A percentile compares a stretch with the other conserved stretches of the same genome.
Evolutionary conservation across 2,329 filamentous ascomycete species (phyloP).

Genomic region (Aaosphaeria arxii): DNA sequence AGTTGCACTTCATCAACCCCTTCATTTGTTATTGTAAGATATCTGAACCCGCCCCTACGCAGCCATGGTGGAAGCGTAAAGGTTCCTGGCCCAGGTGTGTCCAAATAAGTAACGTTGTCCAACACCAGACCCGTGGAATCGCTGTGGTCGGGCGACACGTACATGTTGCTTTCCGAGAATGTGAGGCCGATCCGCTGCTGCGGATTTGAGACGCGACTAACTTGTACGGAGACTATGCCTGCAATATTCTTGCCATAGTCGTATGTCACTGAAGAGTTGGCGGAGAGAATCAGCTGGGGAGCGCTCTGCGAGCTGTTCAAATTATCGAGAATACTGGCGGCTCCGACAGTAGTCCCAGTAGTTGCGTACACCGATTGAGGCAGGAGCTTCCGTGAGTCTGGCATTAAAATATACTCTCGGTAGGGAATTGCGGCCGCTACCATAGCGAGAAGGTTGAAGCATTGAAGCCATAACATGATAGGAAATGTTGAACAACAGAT

Average conservation of each 20-base stretch:
- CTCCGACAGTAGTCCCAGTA: slow-evolving; percentile 38
- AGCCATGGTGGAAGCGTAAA: slow-evolving; percentile 44
- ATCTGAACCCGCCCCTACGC: slow-evolving; percentile 46
- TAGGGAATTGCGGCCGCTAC: slow-evolving; percentile 22
- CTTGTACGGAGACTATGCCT: slow-evolving; percentile 36
- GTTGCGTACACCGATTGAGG: slow-evolving; percentile 37
- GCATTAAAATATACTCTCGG: slow-evolving; percentile 42
- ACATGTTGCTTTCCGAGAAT: slow-evolving; percentile 44
- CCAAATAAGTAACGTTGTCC: no score
- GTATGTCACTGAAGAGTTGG: slow-evolving; percentile 41
- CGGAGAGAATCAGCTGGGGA: slow-evolving; percentile 33
- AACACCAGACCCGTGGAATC: slow-evolving; percentile 48
- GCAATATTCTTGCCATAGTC: slow-evolving; percentile 45
- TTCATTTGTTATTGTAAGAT: slow-evolving; percentile 46
- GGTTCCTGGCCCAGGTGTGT: slow-evolving; percentile 34
- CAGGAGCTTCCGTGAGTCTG: slow-evolving; percentile 34
- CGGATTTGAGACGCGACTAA: slow-evolving; percentile 29
- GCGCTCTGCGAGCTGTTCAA: slow-evolving; percentile 25
- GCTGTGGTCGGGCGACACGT: slow-evolving; percentile 46
- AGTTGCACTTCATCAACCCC: slow-evolving; percentile 26
- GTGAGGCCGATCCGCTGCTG: slow-evolving; percentile 43
- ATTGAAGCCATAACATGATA: no score
- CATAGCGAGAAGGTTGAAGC: no score
- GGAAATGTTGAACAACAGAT: no score
- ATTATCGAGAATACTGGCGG: slow-evolving; percentile 33